These are phyloP conservation scores for Pichia inconspicua DNA, from an alignment of 1,139 yeast species.

Conservation along the genomic window DNA sequence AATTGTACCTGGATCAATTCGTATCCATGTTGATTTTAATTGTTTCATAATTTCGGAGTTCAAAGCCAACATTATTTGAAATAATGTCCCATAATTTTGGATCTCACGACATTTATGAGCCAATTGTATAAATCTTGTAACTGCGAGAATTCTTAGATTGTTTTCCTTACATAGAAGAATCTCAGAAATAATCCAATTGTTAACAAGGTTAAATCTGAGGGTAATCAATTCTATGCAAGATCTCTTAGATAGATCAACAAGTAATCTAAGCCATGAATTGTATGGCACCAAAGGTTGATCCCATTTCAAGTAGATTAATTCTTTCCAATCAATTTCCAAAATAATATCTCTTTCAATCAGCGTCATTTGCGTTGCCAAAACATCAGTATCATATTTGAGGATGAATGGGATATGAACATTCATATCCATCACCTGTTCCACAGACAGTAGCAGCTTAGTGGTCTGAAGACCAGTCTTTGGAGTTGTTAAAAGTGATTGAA, in stretches of 20 bases:
- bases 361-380: conserved; percentile 74
- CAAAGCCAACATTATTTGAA: conserved; percentile 80
- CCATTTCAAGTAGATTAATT: conserved; percentile 73
- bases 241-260: conserved; percentile 36
- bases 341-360: conserved; percentile 77
- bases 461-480: conserved; percentile 17
- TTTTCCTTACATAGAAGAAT: conserved; percentile 58
- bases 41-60: conserved; percentile 61
- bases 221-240: conserved; percentile 81
- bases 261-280: conserved; percentile 79
- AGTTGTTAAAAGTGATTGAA: conserved; percentile 22
- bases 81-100: conserved; percentile 79
- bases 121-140: conserved; percentile 75
- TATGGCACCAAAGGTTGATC: conserved; percentile 57
- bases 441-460: conserved; percentile 14
- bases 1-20: conserved; percentile 43
- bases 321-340: conserved; percentile 88
- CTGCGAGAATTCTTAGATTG: conserved; percentile 54
- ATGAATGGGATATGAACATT: conserved; percentile 70
- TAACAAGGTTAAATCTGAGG: conserved; percentile 79
- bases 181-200: conserved; percentile 90
- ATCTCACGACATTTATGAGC: conserved; percentile 64
- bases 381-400: conserved; percentile 56
- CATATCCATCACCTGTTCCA: conserved; percentile 33
- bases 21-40: conserved; percentile 68